phyloP scores from a whole-genome alignment of 768 basidiomycete species.

The Mycena crocata region DNA sequence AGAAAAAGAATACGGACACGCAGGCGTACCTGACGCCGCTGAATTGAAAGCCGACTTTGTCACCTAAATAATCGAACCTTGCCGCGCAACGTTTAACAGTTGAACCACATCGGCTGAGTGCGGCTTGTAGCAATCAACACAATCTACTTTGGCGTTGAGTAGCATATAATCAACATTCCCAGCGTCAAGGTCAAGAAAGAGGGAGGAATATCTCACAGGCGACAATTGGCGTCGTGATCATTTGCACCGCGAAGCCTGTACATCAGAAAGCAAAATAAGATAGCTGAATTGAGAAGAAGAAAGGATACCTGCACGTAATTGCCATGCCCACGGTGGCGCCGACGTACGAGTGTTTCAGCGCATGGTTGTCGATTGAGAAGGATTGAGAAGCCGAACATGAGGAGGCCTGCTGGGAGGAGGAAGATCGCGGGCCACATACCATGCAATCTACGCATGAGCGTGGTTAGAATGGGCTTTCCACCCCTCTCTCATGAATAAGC shows the following conservation, averaged over 20 bases:
- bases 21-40: slow-evolving; percentile 31
- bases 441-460: slow-evolving; percentile 16
- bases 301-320: slow-evolving; percentile 28
- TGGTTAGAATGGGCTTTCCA: not conserved
- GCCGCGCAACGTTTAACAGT: slow-evolving; percentile 33
- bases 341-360: slow-evolving; percentile 28
- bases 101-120: slow-evolving; percentile 35
- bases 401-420: slow-evolving; percentile 31
- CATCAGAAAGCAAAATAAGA: not conserved
- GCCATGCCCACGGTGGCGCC: slow-evolving; percentile 34
- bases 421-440: slow-evolving; percentile 36
- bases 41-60: slow-evolving; percentile 32
- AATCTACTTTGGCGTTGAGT: slow-evolving; percentile 21
- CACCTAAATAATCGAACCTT: slow-evolving; percentile 25
- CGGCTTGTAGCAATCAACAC: slow-evolving; percentile 37
- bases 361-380: slow-evolving; percentile 31
- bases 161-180: not conserved
- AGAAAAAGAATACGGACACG: slow-evolving; percentile 30
- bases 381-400: slow-evolving; percentile 34
- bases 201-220: slow-evolving; percentile 28
- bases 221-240: slow-evolving; percentile 30
- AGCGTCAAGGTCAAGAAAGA: not conserved
- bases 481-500: too few relatives aligned
- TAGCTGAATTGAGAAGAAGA: not conserved
- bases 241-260: slow-evolving; percentile 34